These are phyloP conservation scores for Taphrina sp. DNA, from an alignment of 1,139 yeast species.

Conservation along the genomic window DNA sequence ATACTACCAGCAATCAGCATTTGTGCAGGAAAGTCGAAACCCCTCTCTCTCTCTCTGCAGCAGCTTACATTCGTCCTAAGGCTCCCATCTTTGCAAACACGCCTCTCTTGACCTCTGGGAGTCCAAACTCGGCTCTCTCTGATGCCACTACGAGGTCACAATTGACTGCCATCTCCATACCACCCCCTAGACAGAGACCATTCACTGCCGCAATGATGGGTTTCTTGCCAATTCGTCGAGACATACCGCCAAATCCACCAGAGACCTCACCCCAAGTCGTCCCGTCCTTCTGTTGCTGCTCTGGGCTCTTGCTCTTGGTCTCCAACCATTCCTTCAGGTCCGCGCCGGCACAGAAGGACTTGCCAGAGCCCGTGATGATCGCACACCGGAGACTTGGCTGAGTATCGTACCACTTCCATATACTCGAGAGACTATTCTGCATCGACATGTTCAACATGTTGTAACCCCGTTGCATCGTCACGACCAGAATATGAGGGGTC, in stretches of 20 bases:
- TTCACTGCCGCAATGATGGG: conserved; percentile 44
- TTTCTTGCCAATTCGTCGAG: conserved; percentile 41
- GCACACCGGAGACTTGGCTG: conserved; percentile 41
- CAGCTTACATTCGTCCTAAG: conserved; percentile 43
- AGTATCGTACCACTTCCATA: conserved; percentile 41
- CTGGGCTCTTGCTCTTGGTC: neutral
- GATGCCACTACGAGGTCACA: conserved; percentile 44
- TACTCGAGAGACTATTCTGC: conserved; percentile 26
- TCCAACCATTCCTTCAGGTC: conserved; percentile 42
- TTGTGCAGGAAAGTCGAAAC: neutral
- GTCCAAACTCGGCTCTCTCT: conserved; percentile 40
- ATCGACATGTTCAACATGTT: conserved; percentile 32
- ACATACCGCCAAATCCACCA: conserved; percentile 43
- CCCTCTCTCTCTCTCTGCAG: too few species aligned
- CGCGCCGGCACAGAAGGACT: conserved; percentile 43
- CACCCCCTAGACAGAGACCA: conserved; percentile 44
- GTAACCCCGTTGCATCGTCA: conserved; percentile 31
- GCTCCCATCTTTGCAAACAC: conserved; percentile 44
- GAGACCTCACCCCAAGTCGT: conserved; percentile 18
- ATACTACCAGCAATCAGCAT: too few species aligned
- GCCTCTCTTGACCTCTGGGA: conserved; percentile 44
- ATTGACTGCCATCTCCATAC: conserved; percentile 43
- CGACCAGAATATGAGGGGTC: conserved; percentile 16
- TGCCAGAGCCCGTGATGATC: conserved; percentile 43
- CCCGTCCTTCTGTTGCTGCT: conserved; percentile 7